Base-by-base conservation (phyloP, 345 rosid species). In the Salix purpurea region DNA sequence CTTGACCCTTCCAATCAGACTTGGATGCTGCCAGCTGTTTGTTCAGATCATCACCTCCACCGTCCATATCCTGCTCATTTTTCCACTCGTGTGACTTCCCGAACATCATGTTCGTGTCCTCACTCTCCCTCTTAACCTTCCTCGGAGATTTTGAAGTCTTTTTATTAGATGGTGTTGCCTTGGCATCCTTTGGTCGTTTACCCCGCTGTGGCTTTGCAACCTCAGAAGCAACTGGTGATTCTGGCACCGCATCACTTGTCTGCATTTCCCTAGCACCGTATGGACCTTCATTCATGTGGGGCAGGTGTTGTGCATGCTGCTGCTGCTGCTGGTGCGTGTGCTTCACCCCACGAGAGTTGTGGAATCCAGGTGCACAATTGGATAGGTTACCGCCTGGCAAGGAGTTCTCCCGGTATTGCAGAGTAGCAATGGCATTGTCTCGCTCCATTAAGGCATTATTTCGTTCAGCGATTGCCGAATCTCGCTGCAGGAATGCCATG, bases 401-500 rank as follows among this genome's bases (percentile, higher is more conserved):
- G 72, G 98, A 84, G 85, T 82, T 96, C 70, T 94, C 98, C 23
- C 93, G 93, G 80, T 90, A 96, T 58, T 92, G 98, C 61, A 96
- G 91, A 74, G 89, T 87, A 21, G 97, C 87, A 62, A 92, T 87
- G 36, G 97, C 99, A 42, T 80, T 89, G 83, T 94, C 99, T 74
- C 98, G 84, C 82, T 96, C 99, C 83, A 89, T 65, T 18, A 92
- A 82, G 18, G 97, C 99, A 78, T 85, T 96, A 74, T 96, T 96
- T 70, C 98, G 88, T 78, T 96, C 98, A 5, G 97, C 94, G 62
- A 96, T 87, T 7, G 99, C 98, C 0, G 97, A 89, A 83, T 96
- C 98, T 72, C 99, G 87, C 84, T 96, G 99, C 74, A 94, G 86
- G 80, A 90, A 90, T 10, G 97, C 98, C 87, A 96, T 85, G 80